Evolutionary conservation across 2,329 filamentous ascomycete species (phyloP), one percentile per base, ranked within the genome.

Genomic region (Xylaria sp.): DNA sequence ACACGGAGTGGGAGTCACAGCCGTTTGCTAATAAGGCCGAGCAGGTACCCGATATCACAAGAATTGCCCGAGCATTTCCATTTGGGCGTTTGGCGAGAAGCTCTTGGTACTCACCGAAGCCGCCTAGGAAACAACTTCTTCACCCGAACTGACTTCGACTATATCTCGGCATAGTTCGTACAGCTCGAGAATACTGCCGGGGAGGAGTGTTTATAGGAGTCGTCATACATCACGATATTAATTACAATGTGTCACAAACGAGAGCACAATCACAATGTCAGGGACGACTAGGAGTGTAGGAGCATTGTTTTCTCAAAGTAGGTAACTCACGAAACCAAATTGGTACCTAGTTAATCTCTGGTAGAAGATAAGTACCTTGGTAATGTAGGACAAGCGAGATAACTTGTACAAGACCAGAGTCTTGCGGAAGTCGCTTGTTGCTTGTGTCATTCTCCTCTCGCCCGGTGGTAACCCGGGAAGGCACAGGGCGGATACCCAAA

Each of bases 61-160:
- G 10, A 33, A 49, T 39, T 31, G 56, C 60, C 46, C 25, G 36
- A 23, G 51, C 43, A 41, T 52, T 61, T 36, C 61, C n/a, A 63
- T 64, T 67, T 63, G 52, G 52, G 68, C 33, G 12, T 56, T 62
- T 68, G 46, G 51, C 56, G 63, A 69, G 59, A 39, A 49, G 33
- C 13, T 23, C 31, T 48, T 60, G 25, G 70, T 72, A 59, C 58
- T 64, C 51, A 60, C 69, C 66, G 66, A 71, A 60, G n/a, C 57
- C 10, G 7, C 15, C 31, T 9, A n/a, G 39, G 23, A 13, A 43
- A 3, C n/a, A 23, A 56, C 51, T 41, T 58, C 49, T 39, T 46
- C 25, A 9, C 58, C 51, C 15, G n/a, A n/a, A n/a, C 15, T 36
- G 49, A n/a, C 49, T 46, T 62, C 33, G 6, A 54, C 15, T n/a